phyloP scores from a whole-genome alignment of 257 asterid species.

The Gynochthodes officinalis region DNA sequence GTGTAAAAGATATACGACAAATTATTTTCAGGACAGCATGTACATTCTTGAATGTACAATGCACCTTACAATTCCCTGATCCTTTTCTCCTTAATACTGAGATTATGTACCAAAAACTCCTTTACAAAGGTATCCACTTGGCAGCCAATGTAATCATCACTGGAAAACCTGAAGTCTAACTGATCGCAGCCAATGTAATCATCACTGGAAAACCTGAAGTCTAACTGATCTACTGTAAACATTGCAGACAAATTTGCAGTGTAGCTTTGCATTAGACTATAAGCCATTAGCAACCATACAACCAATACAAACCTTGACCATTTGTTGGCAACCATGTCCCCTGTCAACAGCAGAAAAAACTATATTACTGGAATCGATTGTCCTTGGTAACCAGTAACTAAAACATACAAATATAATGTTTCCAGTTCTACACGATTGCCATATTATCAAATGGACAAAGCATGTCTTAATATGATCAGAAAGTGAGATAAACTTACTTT shows the following conservation, averaged over 20 bases:
- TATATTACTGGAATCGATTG: too few relatives aligned
- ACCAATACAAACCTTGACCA: conserved; percentile 53
- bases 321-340: conserved; percentile 42
- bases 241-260: conserved; percentile 55
- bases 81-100: conserved; percentile 15
- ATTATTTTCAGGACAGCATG: too few relatives aligned
- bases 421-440: too few relatives aligned
- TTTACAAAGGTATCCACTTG: conserved; percentile 45
- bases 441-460: not conserved
- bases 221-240: conserved; percentile 50
- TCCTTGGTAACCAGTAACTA: not conserved
- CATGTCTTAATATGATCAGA: not conserved
- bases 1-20: too few relatives aligned
- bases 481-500: conserved; percentile 24
- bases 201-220: too few relatives aligned
- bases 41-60: too few relatives aligned
- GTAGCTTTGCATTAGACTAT: conserved; percentile 55
- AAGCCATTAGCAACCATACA: conserved; percentile 51
- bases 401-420: too few relatives aligned
- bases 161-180: conserved; percentile 31
- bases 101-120: conserved; percentile 16
- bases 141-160: conserved; percentile 33
- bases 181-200: too few relatives aligned
- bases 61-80: too few relatives aligned
- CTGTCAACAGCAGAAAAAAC: too few relatives aligned